Evolutionary conservation across 139 green algal species (phyloP), one percentile per base, ranked within the genome.

Genomic region (Chlorella ohadii): DNA sequence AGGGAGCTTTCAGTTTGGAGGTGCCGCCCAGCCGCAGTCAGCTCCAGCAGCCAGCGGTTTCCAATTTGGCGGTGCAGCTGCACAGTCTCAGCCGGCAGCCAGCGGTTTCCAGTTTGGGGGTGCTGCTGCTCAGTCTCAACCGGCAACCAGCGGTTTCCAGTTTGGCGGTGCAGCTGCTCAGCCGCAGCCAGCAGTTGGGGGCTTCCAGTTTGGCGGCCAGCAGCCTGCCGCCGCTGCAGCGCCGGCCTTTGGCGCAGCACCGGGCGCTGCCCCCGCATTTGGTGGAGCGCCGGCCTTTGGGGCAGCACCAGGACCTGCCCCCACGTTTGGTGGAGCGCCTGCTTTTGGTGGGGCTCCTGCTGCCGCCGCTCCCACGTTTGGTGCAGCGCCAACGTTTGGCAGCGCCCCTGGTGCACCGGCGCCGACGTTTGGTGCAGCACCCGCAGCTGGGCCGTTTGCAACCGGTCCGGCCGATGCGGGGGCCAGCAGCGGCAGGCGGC

Each of bases 101-200:
- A 28, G 63, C 19, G 28, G 63, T 15, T 86, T 86, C 55, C 23
- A 51, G 56, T 72, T 72, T 73, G 72, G 72, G n/a, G 61, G 34
- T 33, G 36, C 28, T 4, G 36, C 66, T 20, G 41, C 68, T 34
- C 38, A 34, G 13, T 56, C 67, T 13, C 64, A 82, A 28, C 51
- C 51, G 51, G 68, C 33, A 6, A 57, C 51, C 61, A n/a, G 67
- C 57, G 66, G 33, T 55, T 70, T 80, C 51, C 33, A 5, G n/a
- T 79, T 79, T 47, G 72, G 72, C 27, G 27, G 39, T 16, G 33
- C 27, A 12, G 71, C 71, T 19, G 4, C 13, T 15, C 72, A 63
- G 47, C 72, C 41, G 72, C 72, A 64, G 72, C 70, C 70, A 13
- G 41, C 36, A 11, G 16, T 27, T 2, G 9, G 39, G 6, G 68